Evolutionary conservation across 225 moss, liverwort and hornwort species (phyloP), one percentile per base, ranked within the genome.

Genomic region (Bryum argenteum): DNA sequence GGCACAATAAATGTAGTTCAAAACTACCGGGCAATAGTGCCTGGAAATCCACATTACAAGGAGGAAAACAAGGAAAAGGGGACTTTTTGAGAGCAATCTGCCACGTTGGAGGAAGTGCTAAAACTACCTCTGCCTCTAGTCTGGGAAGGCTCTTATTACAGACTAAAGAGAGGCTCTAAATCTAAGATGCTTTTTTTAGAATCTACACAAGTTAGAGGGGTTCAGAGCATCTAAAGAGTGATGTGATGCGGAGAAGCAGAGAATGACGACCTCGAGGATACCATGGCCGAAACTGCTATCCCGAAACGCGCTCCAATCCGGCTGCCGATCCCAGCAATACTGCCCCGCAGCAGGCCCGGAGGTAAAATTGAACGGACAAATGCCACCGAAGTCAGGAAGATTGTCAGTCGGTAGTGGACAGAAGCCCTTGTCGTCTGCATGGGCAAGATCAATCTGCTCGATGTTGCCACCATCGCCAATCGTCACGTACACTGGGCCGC

Each of bases 221-320:
- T n/a, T n/a, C n/a, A n/a, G n/a, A n/a, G n/a, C n/a, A n/a, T 3
- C 10, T 12, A 12, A 47, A 0, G 4, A 47, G 15, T 47, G 44
- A 11, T 44, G 16, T 47, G 47, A 47, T 47, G 47, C 16, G 16
- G 15, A 47, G 15, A 47, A 47, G 10, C 19, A 1, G 66, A 33
- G 17, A 44, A n/a, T 13, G 33, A 24, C 8, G 11, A 85, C 85
- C 83, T 89, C 85, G 17, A 83, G 6, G 65, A 83, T 79, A 11
- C 86, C 90, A 61, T 91, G 88, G 1, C 88, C 88, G 63, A 88
- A 91, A 55, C 88, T 91, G 66, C 85, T 88, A 0, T 88, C 86
- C 3, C 86, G 80, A 62, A 84, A 84, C 24, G 88, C 88, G 53
- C 88, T 90, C 90, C 88, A 90, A 44, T 88, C 86, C 1, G 82